A percentile compares a stretch with the other conserved stretches of the same genome.
Evolutionary conservation across 2,329 filamentous ascomycete genomes (phyloP).

Genomic region (Aureobasidium musti): DNA sequence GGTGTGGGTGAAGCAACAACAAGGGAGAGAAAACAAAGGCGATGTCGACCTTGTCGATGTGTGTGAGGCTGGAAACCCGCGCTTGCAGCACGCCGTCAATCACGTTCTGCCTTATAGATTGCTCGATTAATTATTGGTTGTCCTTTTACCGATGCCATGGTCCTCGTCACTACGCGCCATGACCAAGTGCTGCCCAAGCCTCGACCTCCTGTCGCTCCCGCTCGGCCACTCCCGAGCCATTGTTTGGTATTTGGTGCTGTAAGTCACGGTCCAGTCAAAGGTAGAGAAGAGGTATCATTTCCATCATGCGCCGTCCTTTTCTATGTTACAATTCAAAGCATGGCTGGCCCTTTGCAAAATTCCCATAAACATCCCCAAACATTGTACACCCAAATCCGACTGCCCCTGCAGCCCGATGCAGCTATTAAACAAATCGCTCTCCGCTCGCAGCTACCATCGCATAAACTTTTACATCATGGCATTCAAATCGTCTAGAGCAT

Average conservation of each 20-base stretch:
- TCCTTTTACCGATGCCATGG: conserved; percentile 9
- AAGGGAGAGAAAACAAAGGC: conserved; percentile 18
- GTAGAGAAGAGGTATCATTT: conserved; percentile 31
- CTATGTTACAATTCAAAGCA: conserved; percentile 25
- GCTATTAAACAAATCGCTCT: conserved; percentile 16
- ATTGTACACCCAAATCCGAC: conserved; percentile 12
- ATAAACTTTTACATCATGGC: conserved; percentile 19
- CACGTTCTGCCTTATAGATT: conserved; percentile 23
- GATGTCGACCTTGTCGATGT: background rate
- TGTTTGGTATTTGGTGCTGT: background rate
- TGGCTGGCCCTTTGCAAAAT: conserved; percentile 13
- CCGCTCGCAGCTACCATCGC: background rate
- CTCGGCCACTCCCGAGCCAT: conserved; percentile 10
- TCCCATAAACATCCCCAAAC: conserved; percentile 22
- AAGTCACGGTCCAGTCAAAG: background rate
- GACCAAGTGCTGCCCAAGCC: background rate
- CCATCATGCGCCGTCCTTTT: conserved; percentile 26
- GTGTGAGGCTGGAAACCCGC: conserved; percentile 9
- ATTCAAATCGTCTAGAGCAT: conserved; percentile 51
- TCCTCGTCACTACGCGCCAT: conserved; percentile 9
- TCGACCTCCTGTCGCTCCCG: conserved; percentile 5
- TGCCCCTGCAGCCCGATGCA: conserved; percentile 8
- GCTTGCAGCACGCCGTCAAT: conserved; percentile 10
- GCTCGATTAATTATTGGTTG: conserved; percentile 20
- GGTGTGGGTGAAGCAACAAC: conserved; percentile 12